Base-by-base conservation (phyloP, 305 asterid species). In the Petunia hybrid region DNA sequence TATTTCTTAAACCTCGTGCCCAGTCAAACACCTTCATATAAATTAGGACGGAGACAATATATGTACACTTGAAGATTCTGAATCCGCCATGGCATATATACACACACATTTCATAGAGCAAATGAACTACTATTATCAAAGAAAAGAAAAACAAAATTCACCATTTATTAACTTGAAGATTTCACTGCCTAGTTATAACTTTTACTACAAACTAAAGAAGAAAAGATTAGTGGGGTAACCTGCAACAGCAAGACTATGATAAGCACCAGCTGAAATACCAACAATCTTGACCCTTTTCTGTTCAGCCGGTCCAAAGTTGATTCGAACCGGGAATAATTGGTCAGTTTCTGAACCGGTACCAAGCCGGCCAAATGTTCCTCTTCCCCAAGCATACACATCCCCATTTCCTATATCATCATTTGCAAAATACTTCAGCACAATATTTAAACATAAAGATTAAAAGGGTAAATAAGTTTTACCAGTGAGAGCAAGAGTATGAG, bases 161-260 rank as follows among this genome's bases (percentile, higher is more conserved):
- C 22, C 10, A 43, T 16, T 45, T 41, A 46, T 70, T 9, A 70
- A 70, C 42, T 70, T 45, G 59, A 70, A 69, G 42, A 70, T 70
- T 46, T 46, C 60, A 45, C 10, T 46, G 36, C 22, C 1, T 6
- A 70, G 31, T 46, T 12, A 70, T 9, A 22, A 4, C 5, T 43
- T 43, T 8, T 45, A 0, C 2, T 3, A 13, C 4, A 57, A 57
- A 57, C 2, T 6, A 5, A 36, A 36, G 46, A 0, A 5, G 8
- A 7, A 16, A 31, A 59, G 31, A 22, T 22, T 22, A 22, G 31
- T 1, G 0, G 35, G 68, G 14, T 35, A 80, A 93, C 99, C 99
- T 88, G 97, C 87, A 85, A 95, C 89, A 68, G 98, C 99, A 80
- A 95, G 97, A 81, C 92, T 92, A 83, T 95, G 99, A 85, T 95